Evolutionary conservation across 2,329 filamentous ascomycete species (phyloP).

Genomic region (Colletotrichum spaethianum): DNA sequence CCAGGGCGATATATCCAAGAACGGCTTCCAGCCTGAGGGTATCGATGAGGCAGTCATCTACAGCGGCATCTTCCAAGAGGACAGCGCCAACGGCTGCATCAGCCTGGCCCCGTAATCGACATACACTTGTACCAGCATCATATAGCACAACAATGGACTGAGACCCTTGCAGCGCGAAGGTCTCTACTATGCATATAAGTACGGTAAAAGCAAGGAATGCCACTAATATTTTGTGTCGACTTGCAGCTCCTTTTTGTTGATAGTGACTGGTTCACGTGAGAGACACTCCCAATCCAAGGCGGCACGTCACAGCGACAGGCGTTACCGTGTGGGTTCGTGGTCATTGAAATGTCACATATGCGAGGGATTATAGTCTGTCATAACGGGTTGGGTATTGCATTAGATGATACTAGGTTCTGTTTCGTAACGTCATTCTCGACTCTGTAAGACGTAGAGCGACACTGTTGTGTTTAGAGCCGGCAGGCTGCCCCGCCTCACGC

Average conservation of each 20-base stretch:
- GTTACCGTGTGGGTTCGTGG: neutral
- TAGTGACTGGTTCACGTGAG: no score
- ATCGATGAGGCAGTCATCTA: conserved; percentile 68
- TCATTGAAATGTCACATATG: neutral
- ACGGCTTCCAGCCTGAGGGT: conserved; percentile 62
- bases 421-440: neutral
- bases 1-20: conserved; percentile 59
- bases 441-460: no score
- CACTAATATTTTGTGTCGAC: neutral
- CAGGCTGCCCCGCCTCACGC: neutral
- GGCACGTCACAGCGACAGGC: neutral
- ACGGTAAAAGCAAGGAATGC: neutral
- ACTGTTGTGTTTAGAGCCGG: neutral
- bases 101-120: conserved; percentile 23
- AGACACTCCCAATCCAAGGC: neutral
- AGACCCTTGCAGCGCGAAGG: neutral
- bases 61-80: conserved; percentile 67
- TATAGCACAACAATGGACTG: neutral
- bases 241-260: no score
- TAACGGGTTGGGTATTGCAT: neutral
- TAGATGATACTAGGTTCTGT: neutral
- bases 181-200: neutral
- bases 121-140: neutral
- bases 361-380: neutral
- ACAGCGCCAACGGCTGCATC: conserved; percentile 52